Evolutionary conservation across 208 protist species (phyloP).

Genomic region (Wallacemonas rigidus): DNA sequence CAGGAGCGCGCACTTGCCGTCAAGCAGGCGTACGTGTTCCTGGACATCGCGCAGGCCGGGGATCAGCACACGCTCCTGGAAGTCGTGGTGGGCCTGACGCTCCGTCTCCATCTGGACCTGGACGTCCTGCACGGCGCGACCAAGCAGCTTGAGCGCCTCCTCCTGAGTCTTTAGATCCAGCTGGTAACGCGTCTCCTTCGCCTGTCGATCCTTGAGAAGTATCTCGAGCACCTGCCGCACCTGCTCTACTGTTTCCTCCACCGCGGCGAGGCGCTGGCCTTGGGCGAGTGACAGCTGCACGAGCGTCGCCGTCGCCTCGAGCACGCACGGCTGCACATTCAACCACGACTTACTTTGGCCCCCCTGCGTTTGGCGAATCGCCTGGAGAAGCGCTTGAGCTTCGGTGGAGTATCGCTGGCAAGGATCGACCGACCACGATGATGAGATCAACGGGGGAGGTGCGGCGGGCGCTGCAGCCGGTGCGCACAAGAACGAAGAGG

Average conservation of each 20-base stretch:
- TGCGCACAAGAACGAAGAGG: too few relatives aligned
- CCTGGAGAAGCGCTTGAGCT: constrained; percentile 31
- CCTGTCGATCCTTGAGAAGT: constrained; percentile 46
- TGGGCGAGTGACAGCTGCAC: constrained; percentile 23
- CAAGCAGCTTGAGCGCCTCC: constrained; percentile 8
- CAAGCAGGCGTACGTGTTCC: constrained; percentile 17
- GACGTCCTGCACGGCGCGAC: constrained; percentile 14
- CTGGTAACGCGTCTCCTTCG: constrained; percentile 75
- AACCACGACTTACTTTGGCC: constrained; percentile 54
- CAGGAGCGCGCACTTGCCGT: constrained; percentile 7
- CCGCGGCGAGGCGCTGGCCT: constrained; percentile 20
- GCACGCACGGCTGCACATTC: constrained; percentile 77
- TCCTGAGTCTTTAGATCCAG: constrained; percentile 35
- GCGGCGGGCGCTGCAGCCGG: too few relatives aligned
- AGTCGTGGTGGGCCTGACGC: constrained; percentile 4
- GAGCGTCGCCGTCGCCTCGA: constrained; percentile 28
- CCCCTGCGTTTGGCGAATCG: constrained; percentile 47
- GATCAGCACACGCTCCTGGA: constrained; percentile 14
- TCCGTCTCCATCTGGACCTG: constrained; percentile 8
- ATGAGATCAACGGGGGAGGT: constrained; percentile 9
- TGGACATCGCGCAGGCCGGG: constrained; percentile 25
- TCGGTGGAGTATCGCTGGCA: constrained; percentile 18
- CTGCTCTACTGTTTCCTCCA: constrained; percentile 38
- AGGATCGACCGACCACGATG: neutral
- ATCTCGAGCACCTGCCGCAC: constrained; percentile 40